A percentile compares a stretch with the other conserved stretches of the same genome.
Conservation (phyloP, 129 eudicot species). For the Mikania micrantha region DNA sequence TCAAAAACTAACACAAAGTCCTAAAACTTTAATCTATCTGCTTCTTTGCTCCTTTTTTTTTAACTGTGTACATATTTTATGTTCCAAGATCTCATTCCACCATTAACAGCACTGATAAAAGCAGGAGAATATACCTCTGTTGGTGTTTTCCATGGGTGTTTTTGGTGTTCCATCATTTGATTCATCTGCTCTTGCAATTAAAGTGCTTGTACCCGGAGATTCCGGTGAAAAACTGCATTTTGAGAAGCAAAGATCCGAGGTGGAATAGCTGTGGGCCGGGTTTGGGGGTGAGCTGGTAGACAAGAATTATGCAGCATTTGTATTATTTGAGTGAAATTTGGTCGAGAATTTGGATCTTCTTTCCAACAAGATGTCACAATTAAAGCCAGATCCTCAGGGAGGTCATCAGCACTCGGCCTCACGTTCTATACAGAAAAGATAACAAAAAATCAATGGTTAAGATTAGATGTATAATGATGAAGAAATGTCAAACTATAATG, state of each 20-base stretch:
- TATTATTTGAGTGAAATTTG: constrained; percentile 73
- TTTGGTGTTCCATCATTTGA: constrained; percentile 45
- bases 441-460: background rate
- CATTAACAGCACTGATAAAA: constrained; percentile 49
- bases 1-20: constrained; percentile 18
- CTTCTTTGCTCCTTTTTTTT: constrained; percentile 12
- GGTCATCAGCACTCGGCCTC: constrained; percentile 78
- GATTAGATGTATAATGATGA: background rate
- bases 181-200: constrained; percentile 48
- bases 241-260: constrained; percentile 51
- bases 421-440: constrained; percentile 45
- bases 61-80: constrained; percentile 20
- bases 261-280: constrained; percentile 45
- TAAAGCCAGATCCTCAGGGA: constrained; percentile 66
- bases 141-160: constrained; percentile 33
- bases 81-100: constrained; percentile 16
- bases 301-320: constrained; percentile 65
- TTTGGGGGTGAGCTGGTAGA: constrained; percentile 50
- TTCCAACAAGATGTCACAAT: constrained; percentile 85
- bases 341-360: constrained; percentile 78
- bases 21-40: background rate
- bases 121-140: constrained; percentile 55
- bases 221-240: constrained; percentile 62
- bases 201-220: constrained; percentile 76
- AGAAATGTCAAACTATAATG: background rate